Percentiles rank a stretch among this genome's conserved stretches.
Evolutionary conservation across 73 alveolate species (phyloP).

Genomic region (Breviolum minutum): DNA sequence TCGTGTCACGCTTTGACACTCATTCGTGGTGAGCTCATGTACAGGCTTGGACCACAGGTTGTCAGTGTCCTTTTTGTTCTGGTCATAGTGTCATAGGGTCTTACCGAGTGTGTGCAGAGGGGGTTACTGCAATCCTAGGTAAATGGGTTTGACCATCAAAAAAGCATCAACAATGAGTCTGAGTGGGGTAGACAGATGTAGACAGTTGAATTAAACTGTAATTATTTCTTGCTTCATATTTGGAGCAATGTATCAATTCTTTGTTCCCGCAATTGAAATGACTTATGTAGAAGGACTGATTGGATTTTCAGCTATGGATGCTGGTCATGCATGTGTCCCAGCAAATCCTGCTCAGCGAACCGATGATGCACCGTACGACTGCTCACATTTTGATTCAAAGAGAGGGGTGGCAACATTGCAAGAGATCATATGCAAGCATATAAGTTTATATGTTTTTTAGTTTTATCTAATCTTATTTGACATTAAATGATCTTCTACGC

Average conservation of each 20-base stretch:
- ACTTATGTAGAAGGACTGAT: not conserved
- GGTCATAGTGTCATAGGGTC: not conserved
- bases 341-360: not conserved
- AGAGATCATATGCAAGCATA: no score
- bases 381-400: no score
- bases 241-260: not conserved
- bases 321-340: not conserved
- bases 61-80: no score
- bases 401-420: no score
- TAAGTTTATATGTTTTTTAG: no score
- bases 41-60: no score
- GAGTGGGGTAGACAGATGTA: not conserved
- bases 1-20: no score
- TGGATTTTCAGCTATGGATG: not conserved
- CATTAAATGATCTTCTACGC: no score
- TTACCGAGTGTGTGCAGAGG: not conserved
- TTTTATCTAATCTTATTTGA: no score
- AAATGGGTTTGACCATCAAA: not conserved
- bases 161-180: not conserved
- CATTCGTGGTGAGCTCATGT: no score
- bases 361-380: not conserved
- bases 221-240: not conserved
- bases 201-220: not conserved
- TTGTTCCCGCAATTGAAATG: not conserved
- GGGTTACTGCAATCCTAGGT: not conserved